Evolutionary conservation across 2,329 filamentous ascomycete genomes (phyloP).

Genomic region (Pseudogymnoascus verrucosus): DNA sequence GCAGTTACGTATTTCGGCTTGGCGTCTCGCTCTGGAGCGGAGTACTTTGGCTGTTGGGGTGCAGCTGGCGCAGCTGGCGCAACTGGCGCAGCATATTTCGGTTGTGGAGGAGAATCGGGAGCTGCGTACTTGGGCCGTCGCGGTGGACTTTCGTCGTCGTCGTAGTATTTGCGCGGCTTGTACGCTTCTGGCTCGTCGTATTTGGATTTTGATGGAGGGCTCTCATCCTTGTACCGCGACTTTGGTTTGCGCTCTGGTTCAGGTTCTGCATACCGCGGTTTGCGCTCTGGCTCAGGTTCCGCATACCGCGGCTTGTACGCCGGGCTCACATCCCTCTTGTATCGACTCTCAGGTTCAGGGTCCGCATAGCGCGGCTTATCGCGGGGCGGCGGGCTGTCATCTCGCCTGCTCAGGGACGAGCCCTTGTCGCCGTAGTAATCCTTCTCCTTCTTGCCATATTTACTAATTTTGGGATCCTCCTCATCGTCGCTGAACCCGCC

Average conservation of each 20-base stretch:
- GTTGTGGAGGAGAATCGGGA: neutral
- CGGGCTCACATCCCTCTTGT: neutral
- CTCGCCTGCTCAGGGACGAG: neutral
- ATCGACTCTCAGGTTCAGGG: neutral
- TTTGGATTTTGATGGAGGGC: neutral
- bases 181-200: neutral
- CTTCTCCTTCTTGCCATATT: neutral
- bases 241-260: neutral
- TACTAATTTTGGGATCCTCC: neutral
- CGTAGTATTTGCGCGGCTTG: conserved; percentile 6
- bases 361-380: conserved; percentile 3
- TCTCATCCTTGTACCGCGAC: neutral
- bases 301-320: neutral
- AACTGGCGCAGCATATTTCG: conserved; percentile 4
- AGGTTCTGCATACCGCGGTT: neutral
- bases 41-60: neutral
- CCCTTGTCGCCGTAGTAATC: neutral
- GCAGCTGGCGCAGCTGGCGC: neutral
- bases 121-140: conserved; percentile 3
- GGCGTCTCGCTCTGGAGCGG: neutral
- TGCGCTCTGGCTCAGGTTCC: neutral
- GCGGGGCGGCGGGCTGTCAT: neutral
- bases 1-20: conserved; percentile 7
- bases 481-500: conserved; percentile 2
- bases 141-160: neutral